Evolutionary conservation across 2,329 filamentous ascomycete genomes (phyloP), one percentile per base, ranked within the genome.

Genomic region (Colletotrichum acutatum): DNA sequence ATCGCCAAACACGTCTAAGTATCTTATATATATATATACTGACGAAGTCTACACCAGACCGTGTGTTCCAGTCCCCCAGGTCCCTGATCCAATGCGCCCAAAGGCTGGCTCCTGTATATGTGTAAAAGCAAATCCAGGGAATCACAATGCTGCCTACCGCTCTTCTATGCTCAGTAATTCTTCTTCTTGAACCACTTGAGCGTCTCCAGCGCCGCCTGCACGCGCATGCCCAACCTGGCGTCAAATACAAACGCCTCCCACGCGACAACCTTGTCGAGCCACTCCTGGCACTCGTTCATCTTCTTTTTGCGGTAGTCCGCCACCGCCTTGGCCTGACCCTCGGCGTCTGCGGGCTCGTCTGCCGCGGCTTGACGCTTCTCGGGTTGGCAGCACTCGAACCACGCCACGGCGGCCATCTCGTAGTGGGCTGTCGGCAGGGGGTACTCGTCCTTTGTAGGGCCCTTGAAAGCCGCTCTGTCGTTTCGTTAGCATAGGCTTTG

Each of bases 391-490:
- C 86, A 87, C 78, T 96, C 93, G 70, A 89, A 87, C 95, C 96
- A 99, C 1, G 92, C 85, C 67, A 94, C 90, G 8, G 93, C 94
- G 0, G 91, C 95, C 85, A 97, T 90, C 83, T 99, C 97, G 82
- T 98, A 98, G 76, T 94, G 88, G 1, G 93, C 95, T 0, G 92
- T 90, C 0, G 96, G 94, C 7, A 89, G 85, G 11, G 90, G 86
- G 85, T 93, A 95, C 77, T 93, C 91, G 71, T 95, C 93, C 70
- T 87, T 90, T 2, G 88, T 85, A 0, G 84, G 77, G 2, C 91
- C 92, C 75, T 89, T 91, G 80, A 91, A 91, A 14, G 82, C 78
- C 1, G 81, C 76, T 60, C 90, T 91, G 57, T 49, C 9, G 32
- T 9, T 11, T 37, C 30, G 52, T 66, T 49, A 72, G 59, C 11